phyloP scores from a whole-genome alignment of 805 yeast species.

The Wickerhamiella vanderwaltii region DNA sequence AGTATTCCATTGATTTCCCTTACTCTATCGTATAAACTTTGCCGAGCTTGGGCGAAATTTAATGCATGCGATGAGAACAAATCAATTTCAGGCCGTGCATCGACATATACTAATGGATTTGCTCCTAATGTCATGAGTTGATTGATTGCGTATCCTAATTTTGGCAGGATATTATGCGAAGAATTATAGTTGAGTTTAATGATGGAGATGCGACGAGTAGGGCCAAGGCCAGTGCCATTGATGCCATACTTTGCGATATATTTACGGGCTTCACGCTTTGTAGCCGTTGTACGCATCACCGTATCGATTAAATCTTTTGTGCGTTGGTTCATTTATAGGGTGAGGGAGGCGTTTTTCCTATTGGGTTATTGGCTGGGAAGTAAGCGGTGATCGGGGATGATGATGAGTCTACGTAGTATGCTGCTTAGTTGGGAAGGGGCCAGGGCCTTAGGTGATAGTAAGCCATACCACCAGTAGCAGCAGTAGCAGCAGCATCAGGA shows the following conservation, averaged over 20 bases:
- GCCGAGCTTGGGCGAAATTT: not conserved
- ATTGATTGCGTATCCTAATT: constrained; percentile 42
- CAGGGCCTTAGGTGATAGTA: too few species aligned
- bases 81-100: constrained; percentile 28
- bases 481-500: too few species aligned
- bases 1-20: not conserved
- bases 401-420: too few species aligned
- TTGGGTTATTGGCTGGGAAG: not conserved
- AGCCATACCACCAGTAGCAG: too few species aligned
- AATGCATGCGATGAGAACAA: constrained; percentile 17
- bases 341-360: not conserved
- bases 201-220: constrained; percentile 12
- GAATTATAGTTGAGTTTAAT: constrained; percentile 17
- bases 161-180: constrained; percentile 21
- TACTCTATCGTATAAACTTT: not conserved
- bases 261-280: constrained; percentile 80
- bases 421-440: too few species aligned
- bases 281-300: constrained; percentile 78
- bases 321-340: not conserved
- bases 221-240: constrained; percentile 10
- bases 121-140: constrained; percentile 54
- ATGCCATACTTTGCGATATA: constrained; percentile 56
- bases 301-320: constrained; percentile 55
- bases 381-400: too few species aligned
- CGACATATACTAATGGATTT: constrained; percentile 58